Base-by-base conservation (phyloP, 495 filamentous ascomycete species). In the Endocarpon pusillum region DNA sequence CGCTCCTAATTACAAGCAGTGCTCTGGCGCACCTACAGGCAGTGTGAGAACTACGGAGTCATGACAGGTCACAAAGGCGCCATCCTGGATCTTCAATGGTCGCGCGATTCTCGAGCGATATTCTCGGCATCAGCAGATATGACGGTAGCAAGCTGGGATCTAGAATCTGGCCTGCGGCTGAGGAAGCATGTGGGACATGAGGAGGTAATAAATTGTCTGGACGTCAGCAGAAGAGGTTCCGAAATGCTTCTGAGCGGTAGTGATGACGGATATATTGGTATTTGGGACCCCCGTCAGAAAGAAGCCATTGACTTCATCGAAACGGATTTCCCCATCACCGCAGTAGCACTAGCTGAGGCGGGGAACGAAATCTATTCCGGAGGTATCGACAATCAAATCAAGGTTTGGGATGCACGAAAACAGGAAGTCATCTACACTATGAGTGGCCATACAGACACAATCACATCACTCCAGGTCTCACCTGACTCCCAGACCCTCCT, bases 281-380 rank as follows among this genome's bases (percentile, higher is more conserved):
- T 94, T 19, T 99, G 91, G 91, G 89, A 99, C 49, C 84, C 89
- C 22, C 69, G 91, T 37, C 81, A 86, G 38, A 99, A 94, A 51
- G 68, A 79, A 27, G 85, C 82, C 1, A 66, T 81, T 24, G 81
- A 91, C 40, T 89, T 78, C 49, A 73, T 96, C 33, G 71, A 87
- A 49, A 94, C 86, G 1, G 80, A 91, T 33, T 89, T 92, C 33
- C 89, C 91, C 4, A 75, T 99, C 42, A 94, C 87, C 0, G 80
- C 86, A 0, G 75, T 96, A 0, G 83, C 87, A 3, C 54, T 94
- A 4, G 77, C 85, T 3, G 86, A 94, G 55, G 82, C 84, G 12
- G 89, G 87, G 11, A 94, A 89, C 49, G 91, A 99, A 56, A 68
- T 99, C 4, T 99, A 85, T 52, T 85, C 78, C 12, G 89, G 89